Percentiles rank a stretch among this genome's conserved stretches.
Evolutionary conservation across 169 alveolate genomes (phyloP).

Genomic region (Perkinsus chesapeaki): DNA sequence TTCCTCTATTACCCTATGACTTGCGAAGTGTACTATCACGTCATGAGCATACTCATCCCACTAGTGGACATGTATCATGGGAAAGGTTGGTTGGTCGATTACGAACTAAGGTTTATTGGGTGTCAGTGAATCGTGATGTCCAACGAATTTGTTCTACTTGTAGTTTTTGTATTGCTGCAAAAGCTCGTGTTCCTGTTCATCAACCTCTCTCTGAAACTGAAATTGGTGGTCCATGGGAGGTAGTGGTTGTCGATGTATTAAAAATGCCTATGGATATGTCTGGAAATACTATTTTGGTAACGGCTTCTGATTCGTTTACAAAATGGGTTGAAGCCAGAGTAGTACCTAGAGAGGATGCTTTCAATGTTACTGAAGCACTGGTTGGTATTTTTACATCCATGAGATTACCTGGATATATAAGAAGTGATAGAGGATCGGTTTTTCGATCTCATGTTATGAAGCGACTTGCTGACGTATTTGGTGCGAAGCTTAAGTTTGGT

Average conservation of each 20-base stretch:
- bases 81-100: background rate
- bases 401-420: background rate
- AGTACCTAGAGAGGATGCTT: background rate
- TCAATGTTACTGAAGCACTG: background rate
- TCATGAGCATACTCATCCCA: background rate
- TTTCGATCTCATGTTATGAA: background rate
- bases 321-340: background rate
- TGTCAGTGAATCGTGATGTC: background rate
- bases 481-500: background rate
- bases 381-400: background rate
- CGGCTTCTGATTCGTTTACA: background rate
- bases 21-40: background rate
- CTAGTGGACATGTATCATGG: background rate
- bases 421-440: background rate
- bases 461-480: background rate
- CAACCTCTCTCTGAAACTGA: background rate
- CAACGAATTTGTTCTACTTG: background rate
- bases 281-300: background rate
- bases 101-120: background rate
- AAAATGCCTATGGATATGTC: background rate
- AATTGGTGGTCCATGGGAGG: background rate
- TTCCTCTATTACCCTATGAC: background rate
- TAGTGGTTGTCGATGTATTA: background rate
- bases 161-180: background rate
- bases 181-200: background rate